Evolutionary conservation across 1,284 basidiomycete species (phyloP).

Genomic region (Sanghuangporus sanghuang): DNA sequence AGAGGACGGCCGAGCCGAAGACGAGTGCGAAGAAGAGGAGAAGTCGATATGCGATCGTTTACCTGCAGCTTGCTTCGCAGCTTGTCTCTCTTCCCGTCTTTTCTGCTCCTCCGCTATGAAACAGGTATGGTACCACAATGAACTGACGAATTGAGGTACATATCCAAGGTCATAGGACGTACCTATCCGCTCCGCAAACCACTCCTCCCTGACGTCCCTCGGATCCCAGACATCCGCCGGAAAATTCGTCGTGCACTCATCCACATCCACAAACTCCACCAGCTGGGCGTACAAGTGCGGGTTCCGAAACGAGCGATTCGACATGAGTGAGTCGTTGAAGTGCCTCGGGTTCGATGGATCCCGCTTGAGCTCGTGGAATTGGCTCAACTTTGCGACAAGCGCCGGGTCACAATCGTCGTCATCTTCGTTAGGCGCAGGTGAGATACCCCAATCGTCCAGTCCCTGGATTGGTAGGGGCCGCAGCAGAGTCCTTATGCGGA

Average conservation of each 20-base stretch:
- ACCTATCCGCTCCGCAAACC: constrained; percentile 71
- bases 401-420: constrained; percentile 48
- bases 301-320: constrained; percentile 87
- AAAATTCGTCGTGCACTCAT: constrained; percentile 82
- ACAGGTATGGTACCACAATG: neutral
- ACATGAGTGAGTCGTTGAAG: constrained; percentile 92
- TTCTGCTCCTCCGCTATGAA: constrained; percentile 45
- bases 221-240: constrained; percentile 68
- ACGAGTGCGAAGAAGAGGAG: constrained; percentile 19
- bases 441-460: constrained; percentile 75
- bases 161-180: constrained; percentile 22
- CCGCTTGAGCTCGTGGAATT: constrained; percentile 70
- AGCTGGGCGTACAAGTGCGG: constrained; percentile 92
- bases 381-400: constrained; percentile 70
- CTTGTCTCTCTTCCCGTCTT: constrained; percentile 49
- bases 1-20: neutral
- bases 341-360: constrained; percentile 66
- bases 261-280: constrained; percentile 86
- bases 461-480: constrained; percentile 60
- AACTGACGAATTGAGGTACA: neutral
- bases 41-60: constrained; percentile 60
- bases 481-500: constrained; percentile 49
- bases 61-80: constrained; percentile 41
- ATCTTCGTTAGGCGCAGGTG: constrained; percentile 41
- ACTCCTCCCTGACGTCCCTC: constrained; percentile 51